Percentiles rank a stretch among this genome's conserved stretches.
These are phyloP conservation scores for Mediolabrus comicus DNA, from an alignment of 108 stramenopile genomes.

Conservation along the genomic window DNA sequence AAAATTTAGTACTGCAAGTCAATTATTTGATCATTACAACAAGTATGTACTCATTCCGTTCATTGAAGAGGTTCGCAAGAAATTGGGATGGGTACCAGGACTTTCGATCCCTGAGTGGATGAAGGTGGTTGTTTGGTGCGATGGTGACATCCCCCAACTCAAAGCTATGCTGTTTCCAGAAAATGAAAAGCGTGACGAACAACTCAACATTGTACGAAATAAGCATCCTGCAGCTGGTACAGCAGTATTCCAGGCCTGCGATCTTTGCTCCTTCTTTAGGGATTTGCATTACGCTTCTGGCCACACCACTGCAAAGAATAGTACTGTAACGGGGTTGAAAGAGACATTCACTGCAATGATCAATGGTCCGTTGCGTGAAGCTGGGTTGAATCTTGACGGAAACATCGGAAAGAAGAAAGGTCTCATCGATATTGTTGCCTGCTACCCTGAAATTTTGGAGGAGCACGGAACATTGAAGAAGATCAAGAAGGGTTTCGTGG, in stretches of 20 bases:
- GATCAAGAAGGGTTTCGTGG: not conserved
- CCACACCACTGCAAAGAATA: not conserved
- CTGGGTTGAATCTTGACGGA: not conserved
- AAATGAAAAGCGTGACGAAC: not conserved
- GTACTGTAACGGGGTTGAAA: not conserved
- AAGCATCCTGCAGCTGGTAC: not conserved
- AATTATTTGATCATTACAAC: not conserved
- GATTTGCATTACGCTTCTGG: not conserved
- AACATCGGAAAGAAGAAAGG: not conserved
- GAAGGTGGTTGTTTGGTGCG: not conserved
- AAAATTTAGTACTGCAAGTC: not conserved
- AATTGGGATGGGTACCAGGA: not conserved
- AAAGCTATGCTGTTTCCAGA: not conserved
- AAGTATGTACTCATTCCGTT: not conserved
- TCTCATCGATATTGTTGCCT: not conserved
- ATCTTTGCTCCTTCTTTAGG: not conserved
- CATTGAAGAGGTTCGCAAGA: not conserved
- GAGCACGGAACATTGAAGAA: not conserved
- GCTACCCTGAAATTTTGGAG: not conserved
- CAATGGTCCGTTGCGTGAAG: not conserved
- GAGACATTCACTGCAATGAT: not conserved
- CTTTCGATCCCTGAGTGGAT: not conserved
- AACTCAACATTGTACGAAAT: not conserved
- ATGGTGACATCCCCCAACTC: conserved; percentile 1
- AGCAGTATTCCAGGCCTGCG: too few relatives aligned